Evolutionary conservation across 2,329 filamentous ascomycete genomes (phyloP).

Genomic region (Trichoderma sp.): DNA sequence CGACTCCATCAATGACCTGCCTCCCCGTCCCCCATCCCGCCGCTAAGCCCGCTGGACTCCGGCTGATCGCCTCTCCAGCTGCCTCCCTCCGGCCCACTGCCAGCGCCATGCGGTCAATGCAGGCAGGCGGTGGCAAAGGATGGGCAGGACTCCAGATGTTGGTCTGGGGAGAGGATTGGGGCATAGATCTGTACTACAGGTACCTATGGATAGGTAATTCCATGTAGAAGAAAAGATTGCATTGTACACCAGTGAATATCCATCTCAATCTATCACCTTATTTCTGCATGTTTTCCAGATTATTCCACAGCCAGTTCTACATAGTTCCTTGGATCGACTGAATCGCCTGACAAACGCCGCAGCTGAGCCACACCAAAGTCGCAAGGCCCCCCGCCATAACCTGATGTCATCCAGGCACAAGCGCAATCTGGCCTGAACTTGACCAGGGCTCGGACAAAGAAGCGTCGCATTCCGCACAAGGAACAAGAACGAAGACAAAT

Average conservation of each 20-base stretch:
- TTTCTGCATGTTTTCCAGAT: neutral
- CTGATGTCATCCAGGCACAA: slow-evolving; percentile 23
- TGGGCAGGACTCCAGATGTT: neutral
- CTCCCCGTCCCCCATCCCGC: neutral
- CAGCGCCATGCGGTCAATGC: neutral
- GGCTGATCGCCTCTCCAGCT: slow-evolving; percentile 18
- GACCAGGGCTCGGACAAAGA: slow-evolving; percentile 8
- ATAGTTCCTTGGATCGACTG: neutral
- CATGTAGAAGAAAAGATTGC: neutral
- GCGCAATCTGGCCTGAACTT: slow-evolving; percentile 24
- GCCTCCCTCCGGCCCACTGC: neutral
- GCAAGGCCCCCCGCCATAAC: neutral
- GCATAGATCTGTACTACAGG: neutral
- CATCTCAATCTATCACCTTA: neutral
- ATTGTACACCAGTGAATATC: neutral
- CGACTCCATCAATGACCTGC: neutral
- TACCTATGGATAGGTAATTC: neutral
- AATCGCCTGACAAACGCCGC: neutral
- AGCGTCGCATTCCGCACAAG: slow-evolving; percentile 4
- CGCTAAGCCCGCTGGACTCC: slow-evolving; percentile 8
- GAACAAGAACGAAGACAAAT: neutral
- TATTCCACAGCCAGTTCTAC: neutral
- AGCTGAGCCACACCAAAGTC: neutral
- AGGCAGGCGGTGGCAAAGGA: neutral
- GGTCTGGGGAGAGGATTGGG: neutral